Conservation (phyloP, 2,329 filamentous ascomycete genomes). For the Bertia moriformis region DNA sequence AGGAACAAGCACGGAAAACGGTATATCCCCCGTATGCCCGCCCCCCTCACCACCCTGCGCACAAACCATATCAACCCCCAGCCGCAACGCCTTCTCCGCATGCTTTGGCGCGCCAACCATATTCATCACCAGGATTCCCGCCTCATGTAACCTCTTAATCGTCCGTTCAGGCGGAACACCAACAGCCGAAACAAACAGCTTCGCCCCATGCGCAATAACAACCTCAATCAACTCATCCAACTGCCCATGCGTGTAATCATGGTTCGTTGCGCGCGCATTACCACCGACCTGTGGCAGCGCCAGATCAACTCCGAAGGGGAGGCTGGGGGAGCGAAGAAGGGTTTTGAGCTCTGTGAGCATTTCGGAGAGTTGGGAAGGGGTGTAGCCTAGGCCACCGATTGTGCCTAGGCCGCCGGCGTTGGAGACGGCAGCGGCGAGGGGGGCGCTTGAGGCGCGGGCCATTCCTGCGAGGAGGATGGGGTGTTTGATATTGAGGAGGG, state of each 20-base stretch:
- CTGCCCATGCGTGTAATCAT: constrained; percentile 85
- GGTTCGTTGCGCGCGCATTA: constrained; percentile 73
- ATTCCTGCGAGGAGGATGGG: constrained; percentile 88
- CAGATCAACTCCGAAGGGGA: constrained; percentile 84
- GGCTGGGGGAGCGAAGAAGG: constrained; percentile 45
- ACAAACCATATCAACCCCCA: constrained; percentile 81
- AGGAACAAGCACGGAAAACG: constrained; percentile 74
- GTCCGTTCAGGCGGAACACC: constrained; percentile 66
- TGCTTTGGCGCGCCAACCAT: constrained; percentile 93
- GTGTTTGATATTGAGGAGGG: constrained; percentile 69
- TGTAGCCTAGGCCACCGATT: constrained; percentile 59
- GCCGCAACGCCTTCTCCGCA: constrained; percentile 72
- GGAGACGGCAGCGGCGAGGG: constrained; percentile 71
- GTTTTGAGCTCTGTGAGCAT: constrained; percentile 81
- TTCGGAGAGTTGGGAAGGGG: constrained; percentile 56
- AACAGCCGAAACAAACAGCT: constrained; percentile 74
- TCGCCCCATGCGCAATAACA: constrained; percentile 69
- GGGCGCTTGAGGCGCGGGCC: constrained; percentile 69
- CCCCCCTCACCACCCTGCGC: constrained; percentile 88
- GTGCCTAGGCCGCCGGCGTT: constrained; percentile 77
- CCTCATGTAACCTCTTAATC: constrained; percentile 63
- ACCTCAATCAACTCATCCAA: constrained; percentile 80
- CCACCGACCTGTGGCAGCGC: constrained; percentile 82
- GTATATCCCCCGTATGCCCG: constrained; percentile 79
- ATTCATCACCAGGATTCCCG: constrained; percentile 81